These are phyloP conservation scores for Agaricus blazei DNA, from an alignment of 768 basidiomycete genomes.

Conservation along the genomic window DNA sequence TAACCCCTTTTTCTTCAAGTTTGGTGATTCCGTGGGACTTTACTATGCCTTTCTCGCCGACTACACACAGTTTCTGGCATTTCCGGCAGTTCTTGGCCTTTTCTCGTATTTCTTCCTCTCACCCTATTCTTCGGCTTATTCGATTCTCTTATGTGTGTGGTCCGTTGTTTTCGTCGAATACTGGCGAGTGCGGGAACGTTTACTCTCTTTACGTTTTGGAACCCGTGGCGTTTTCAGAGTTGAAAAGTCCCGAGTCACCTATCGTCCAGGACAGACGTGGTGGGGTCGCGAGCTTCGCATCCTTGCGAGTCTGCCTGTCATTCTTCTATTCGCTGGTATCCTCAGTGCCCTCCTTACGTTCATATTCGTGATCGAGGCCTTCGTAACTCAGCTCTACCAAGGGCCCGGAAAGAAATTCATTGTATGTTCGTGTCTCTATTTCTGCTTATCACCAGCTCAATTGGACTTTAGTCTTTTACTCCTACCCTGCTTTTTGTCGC, in stretches of 20 bases:
- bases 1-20: conserved; percentile 26
- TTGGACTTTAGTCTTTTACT: conserved; percentile 51
- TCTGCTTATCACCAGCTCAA: background rate
- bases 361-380: conserved; percentile 87
- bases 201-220: conserved; percentile 78
- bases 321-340: conserved; percentile 65
- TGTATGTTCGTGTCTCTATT: conserved; percentile 39
- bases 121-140: conserved; percentile 76
- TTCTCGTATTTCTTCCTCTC: conserved; percentile 64
- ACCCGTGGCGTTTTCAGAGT: conserved; percentile 74
- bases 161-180: conserved; percentile 83
- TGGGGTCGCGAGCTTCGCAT: conserved; percentile 70
- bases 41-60: conserved; percentile 88
- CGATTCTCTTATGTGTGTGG: conserved; percentile 75
- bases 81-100: conserved; percentile 70
- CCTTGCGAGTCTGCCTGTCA: conserved; percentile 64
- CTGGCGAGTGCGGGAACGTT: conserved; percentile 86
- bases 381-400: conserved; percentile 82
- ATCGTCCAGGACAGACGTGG: conserved; percentile 56
- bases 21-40: conserved; percentile 77
- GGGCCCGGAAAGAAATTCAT: conserved; percentile 79
- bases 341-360: conserved; percentile 69
- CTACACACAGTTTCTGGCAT: conserved; percentile 75
- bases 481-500: conserved; percentile 83
- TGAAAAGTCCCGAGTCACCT: conserved; percentile 65